Evolutionary conservation across 2,329 filamentous ascomycete genomes (phyloP), one percentile per base, ranked within the genome.

Genomic region (Penicillium brasilianum): DNA sequence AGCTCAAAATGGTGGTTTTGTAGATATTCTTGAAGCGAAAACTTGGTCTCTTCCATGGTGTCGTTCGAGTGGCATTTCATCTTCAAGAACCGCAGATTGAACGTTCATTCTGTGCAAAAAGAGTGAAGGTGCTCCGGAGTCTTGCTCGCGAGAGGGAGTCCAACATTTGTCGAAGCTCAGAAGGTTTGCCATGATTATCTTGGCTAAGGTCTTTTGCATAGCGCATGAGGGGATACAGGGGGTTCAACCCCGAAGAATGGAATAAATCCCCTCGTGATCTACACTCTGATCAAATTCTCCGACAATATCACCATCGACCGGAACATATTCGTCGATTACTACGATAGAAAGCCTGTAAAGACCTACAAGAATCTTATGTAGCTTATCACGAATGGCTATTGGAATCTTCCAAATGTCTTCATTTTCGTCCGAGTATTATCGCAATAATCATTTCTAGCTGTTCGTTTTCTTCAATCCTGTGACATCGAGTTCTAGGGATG

Each of bases 1-100:
- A 74, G 34, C 57, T 73, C 71, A 34, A 76, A 71, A 28, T 63
- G 59, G 50, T 71, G 66, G 20, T 71, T 60, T 49, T 60, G 62
- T 36, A 75, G 59, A 48, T 69, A 61, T 10, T 66, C 59, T 6
- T 61, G 56, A 22, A 64, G 20, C 3, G 59, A 64, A 18, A 58
- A 30, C 49, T 63, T 66, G 25, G 57, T 48, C 34, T 70, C 62
- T 18, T 61, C 57, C 13, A 57, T 46, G 0, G 46, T 53, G n/a
- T 63, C 57, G 9, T 53, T 39, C 6, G 50, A 61, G 28, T 55
- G 54, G 16, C 54, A 60, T 20, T 62, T 60, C 65, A 67, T 69
- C 22, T 60, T 64, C 3, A 13, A 34, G 6, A 22, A 5, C 8
- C 13, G n/a, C 3, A 18, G 20, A 25, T 11, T 37, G 18, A 39